Percentiles rank a stretch among this genome's conserved stretches.
Conservation (phyloP, 2,329 filamentous ascomycete species). For the Phaeosphaeriaceae sp. region DNA sequence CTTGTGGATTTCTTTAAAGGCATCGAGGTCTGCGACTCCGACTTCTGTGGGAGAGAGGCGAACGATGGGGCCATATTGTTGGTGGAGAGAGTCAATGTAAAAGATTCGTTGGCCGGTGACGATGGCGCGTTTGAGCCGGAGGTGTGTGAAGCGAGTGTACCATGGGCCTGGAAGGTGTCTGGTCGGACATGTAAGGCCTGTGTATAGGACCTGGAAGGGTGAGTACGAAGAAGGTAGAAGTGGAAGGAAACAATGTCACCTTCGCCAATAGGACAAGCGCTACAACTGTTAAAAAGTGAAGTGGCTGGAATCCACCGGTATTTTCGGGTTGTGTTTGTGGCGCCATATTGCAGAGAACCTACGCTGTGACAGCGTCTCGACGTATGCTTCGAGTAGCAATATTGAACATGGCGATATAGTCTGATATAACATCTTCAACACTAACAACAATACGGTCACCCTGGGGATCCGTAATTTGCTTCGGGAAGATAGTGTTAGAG, state of each 20-base stretch:
- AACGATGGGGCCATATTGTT: slow-evolving; percentile 40
- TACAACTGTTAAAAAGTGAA: background rate
- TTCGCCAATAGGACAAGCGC: background rate
- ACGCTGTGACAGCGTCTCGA: background rate
- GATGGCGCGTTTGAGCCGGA: slow-evolving; percentile 47
- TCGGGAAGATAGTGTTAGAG: background rate
- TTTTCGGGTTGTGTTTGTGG: background rate
- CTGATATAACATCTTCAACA: background rate
- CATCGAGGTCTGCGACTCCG: slow-evolving; percentile 35
- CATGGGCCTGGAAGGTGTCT: slow-evolving; percentile 38
- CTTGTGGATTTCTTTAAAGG: slow-evolving; percentile 39
- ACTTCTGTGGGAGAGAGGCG: slow-evolving; percentile 41
- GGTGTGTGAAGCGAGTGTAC: slow-evolving; percentile 43
- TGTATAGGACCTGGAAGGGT: slow-evolving; percentile 22
- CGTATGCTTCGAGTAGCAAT: background rate
- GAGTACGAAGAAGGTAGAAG: background rate
- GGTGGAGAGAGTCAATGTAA: slow-evolving; percentile 49
- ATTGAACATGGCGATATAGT: background rate
- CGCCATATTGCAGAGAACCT: background rate
- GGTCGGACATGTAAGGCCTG: slow-evolving; percentile 35
- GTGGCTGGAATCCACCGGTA: background rate
- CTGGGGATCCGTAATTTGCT: background rate
- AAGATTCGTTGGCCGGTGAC: slow-evolving; percentile 48
- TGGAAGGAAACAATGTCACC: background rate
- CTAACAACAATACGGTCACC: background rate